Percentiles rank a stretch among this genome's conserved stretches.
Evolutionary conservation across 306 rosid species (phyloP).

Genomic region (Quercus bicolor): DNA sequence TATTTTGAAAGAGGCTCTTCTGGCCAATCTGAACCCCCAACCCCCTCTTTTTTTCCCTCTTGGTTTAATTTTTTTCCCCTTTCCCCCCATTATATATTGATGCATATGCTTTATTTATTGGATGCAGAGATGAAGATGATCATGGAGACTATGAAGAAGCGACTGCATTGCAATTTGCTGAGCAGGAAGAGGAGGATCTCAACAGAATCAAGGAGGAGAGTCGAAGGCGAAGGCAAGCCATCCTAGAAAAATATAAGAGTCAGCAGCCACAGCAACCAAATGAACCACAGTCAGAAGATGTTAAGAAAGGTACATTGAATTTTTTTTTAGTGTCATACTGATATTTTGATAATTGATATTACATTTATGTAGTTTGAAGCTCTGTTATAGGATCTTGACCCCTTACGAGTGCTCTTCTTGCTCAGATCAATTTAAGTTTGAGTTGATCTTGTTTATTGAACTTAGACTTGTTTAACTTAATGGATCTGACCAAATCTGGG

Average conservation of each 20-base stretch:
- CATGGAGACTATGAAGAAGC: constrained; percentile 69
- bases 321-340: background rate
- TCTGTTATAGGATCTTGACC: background rate
- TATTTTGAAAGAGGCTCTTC: constrained; percentile 11
- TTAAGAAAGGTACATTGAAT: constrained; percentile 41
- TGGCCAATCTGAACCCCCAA: background rate
- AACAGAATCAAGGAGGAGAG: constrained; percentile 94
- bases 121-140: constrained; percentile 57
- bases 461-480: background rate
- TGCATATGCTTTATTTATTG: constrained; percentile 13
- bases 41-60: no score
- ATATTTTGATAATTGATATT: no score
- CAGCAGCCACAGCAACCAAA: constrained; percentile 44
- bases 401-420: background rate
- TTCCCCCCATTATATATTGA: background rate
- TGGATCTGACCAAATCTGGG: no score
- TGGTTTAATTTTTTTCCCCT: background rate
- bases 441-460: background rate
- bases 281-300: constrained; percentile 33
- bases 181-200: constrained; percentile 91
- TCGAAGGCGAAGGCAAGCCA: constrained; percentile 79
- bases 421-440: background rate
- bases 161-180: constrained; percentile 46
- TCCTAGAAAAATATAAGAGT: constrained; percentile 81
- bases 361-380: background rate